Base-by-base conservation (phyloP, 2,329 filamentous ascomycete species). In the Aspergillus jensenii region DNA sequence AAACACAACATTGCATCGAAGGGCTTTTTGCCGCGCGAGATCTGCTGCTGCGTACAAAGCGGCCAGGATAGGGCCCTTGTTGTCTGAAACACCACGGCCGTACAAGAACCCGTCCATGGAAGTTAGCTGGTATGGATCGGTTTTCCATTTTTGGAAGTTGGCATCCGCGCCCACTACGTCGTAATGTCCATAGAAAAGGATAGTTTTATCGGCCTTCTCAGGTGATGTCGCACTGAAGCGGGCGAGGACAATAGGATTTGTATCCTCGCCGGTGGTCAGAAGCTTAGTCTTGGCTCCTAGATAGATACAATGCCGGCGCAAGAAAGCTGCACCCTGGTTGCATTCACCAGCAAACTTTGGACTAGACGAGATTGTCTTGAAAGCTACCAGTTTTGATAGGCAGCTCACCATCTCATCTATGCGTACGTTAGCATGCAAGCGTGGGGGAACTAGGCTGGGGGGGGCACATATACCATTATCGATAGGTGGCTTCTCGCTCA, bases 141-240 rank as follows among this genome's bases (percentile, higher is more conserved):
- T 87, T 40, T 85, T 83, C 95, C 95, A 99, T 65, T 91, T 93
- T 39, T 85, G 84, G 57, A 88, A 87, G 62, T 90, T 90, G 39
- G 89, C 87, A 64, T 96, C 91, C 0, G 95, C 95, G 1, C 92
- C 85, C 3, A 99, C 95, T 2, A 99, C 93, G 70, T 99, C 95
- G 78, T 99, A 99, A 72, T 99, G 95, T 0, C 96, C 95, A 69
- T 99, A 99, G 72, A 99, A 99, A 0, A 99, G 79, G 8, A 98
- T 90, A 31, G 91, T 92, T 76, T 95, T 96, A 17, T 90, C 84
- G 25, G 85, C 80, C 25, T 84, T 82, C 0, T 84, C 78, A 1
- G 86, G 84, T 11, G 82, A 59, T 83, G 86, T 74, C 87, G 95
- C 92, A 45, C 85, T 85, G 72, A 99, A 99, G 59, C 88, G 90